Conservation (phyloP, 768 basidiomycete species). For the Tephrocybe sp. region DNA sequence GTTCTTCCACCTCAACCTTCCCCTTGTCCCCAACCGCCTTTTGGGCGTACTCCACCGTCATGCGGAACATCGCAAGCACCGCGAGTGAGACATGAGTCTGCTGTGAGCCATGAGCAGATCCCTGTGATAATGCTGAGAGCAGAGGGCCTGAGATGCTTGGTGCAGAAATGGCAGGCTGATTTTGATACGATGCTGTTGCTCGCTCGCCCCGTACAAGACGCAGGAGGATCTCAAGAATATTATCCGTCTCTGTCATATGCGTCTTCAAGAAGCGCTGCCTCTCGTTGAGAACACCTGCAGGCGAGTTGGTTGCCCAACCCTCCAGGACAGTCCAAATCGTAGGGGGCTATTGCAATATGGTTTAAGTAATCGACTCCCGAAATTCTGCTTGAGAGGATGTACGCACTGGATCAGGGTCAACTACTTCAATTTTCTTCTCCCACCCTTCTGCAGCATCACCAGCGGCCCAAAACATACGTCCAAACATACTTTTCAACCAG, state of each 20-base stretch:
- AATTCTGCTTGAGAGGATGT: not conserved
- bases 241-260: conserved; percentile 82
- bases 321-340: conserved; percentile 91
- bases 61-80: conserved; percentile 85
- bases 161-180: conserved; percentile 56
- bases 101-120: conserved; percentile 78
- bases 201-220: conserved; percentile 90
- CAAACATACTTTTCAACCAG: conserved; percentile 88
- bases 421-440: conserved; percentile 90
- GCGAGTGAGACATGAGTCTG: conserved; percentile 95
- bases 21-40: conserved; percentile 67
- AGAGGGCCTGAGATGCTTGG: conserved; percentile 68
- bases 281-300: conserved; percentile 68
- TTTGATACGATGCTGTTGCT: conserved; percentile 66
- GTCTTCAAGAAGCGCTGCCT: conserved; percentile 87
- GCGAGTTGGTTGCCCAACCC: conserved; percentile 84
- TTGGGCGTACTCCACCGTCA: conserved; percentile 79
- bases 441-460: conserved; percentile 86
- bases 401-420: conserved; percentile 93
- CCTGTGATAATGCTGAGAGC: conserved; percentile 65
- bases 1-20: conserved; percentile 68
- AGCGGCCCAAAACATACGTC: conserved; percentile 82
- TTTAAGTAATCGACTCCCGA: not conserved
- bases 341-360: conserved; percentile 58
- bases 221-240: conserved; percentile 89